Evolutionary conservation across 371 early-diverging fungal genomes (phyloP).

Genomic region (Conidiobolus incongruus): DNA sequence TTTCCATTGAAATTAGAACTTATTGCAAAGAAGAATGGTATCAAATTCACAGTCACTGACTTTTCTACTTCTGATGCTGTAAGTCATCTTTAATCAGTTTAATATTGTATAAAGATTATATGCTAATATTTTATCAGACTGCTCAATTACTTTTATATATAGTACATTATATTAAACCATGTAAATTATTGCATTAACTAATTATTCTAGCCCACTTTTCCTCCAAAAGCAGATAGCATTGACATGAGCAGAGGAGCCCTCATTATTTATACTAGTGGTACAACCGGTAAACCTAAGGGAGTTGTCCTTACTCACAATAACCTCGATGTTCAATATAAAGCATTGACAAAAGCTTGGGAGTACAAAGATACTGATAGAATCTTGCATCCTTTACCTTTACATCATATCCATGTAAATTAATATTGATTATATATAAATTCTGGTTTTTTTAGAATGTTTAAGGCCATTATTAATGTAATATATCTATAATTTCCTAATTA

Average conservation of each 20-base stretch:
- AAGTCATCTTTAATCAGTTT: constrained; percentile 5
- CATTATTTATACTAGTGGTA: constrained; percentile 66
- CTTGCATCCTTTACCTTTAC: constrained; percentile 56
- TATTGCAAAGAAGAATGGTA: neutral
- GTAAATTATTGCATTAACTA: neutral
- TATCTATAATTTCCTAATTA: neutral
- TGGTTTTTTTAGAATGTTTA: neutral
- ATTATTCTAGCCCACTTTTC: neutral
- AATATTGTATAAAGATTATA: constrained; percentile 7
- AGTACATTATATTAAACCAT: neutral
- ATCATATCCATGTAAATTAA: constrained; percentile 48
- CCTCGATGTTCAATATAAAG: constrained; percentile 34
- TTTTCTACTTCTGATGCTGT: too few species aligned
- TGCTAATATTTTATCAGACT: neutral
- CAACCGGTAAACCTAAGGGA: constrained; percentile 58
- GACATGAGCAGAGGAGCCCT: constrained; percentile 20
- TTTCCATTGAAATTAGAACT: constrained; percentile 8
- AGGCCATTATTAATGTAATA: constrained; percentile 7
- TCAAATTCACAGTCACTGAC: too few species aligned
- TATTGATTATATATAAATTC: neutral
- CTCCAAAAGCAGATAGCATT: neutral
- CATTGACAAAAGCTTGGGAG: constrained; percentile 48
- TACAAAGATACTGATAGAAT: constrained; percentile 39
- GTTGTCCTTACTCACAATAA: constrained; percentile 42
- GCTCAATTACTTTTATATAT: neutral